A percentile compares a stretch with the other conserved stretches of the same genome.
These are phyloP conservation scores for Penicillium nucicola DNA, from an alignment of 495 filamentous ascomycete genomes.

Conservation along the genomic window DNA sequence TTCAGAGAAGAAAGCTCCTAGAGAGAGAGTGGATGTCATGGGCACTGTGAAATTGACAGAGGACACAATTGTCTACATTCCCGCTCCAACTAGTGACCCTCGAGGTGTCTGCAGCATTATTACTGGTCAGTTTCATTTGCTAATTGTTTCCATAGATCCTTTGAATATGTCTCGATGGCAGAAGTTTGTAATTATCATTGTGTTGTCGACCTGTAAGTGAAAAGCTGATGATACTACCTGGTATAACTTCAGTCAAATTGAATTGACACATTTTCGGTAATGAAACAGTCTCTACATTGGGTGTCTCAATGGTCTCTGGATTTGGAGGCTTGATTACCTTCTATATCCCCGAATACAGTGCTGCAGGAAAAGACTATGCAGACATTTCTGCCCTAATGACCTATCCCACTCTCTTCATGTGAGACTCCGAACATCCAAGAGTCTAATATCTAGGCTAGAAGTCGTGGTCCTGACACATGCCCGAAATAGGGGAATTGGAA, in stretches of 20 bases:
- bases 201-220: constrained; percentile 25
- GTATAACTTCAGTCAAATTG: no score
- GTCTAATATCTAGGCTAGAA: background rate
- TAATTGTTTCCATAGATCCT: constrained; percentile 15
- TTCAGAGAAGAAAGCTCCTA: background rate
- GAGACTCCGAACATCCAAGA: background rate
- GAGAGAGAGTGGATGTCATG: constrained; percentile 16
- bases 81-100: constrained; percentile 28
- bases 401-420: constrained; percentile 15
- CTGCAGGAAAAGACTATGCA: constrained; percentile 19
- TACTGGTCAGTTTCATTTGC: background rate
- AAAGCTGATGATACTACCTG: no score
- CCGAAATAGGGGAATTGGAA: constrained; percentile 31
- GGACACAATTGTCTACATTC: constrained; percentile 27
- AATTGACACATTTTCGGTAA: no score
- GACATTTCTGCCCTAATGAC: constrained; percentile 27
- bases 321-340: constrained; percentile 27
- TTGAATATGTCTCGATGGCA: constrained; percentile 28
- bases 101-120: constrained; percentile 7
- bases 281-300: constrained; percentile 30
- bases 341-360: constrained; percentile 15
- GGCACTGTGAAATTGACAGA: constrained; percentile 30
- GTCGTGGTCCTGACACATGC: constrained; percentile 8
- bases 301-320: constrained; percentile 27
- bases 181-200: constrained; percentile 20